Evolutionary conservation across 2,329 filamentous ascomycete species (phyloP).

Genomic region (Penicillium psychrosexuale): DNA sequence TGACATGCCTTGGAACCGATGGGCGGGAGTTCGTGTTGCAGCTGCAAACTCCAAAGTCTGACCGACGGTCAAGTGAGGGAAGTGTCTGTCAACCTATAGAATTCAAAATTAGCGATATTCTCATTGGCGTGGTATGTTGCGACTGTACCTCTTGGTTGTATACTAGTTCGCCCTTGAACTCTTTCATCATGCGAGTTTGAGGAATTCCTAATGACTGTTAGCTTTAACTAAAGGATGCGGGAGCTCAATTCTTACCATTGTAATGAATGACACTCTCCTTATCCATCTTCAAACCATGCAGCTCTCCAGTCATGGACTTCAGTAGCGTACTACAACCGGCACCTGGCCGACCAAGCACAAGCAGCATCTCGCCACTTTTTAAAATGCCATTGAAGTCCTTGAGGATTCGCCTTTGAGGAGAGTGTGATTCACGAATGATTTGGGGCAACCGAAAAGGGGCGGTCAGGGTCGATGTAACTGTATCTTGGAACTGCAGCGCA

Average conservation of each 20-base stretch:
- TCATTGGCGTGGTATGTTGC: not conserved
- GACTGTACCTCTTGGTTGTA: slow-evolving; percentile 46
- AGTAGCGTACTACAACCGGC: slow-evolving; percentile 70
- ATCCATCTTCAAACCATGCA: slow-evolving; percentile 71
- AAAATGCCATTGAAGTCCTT: slow-evolving; percentile 59
- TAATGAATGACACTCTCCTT: slow-evolving; percentile 72
- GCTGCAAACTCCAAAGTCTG: slow-evolving; percentile 76
- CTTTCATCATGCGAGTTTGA: slow-evolving; percentile 30
- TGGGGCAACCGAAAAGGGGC: slow-evolving; percentile 20
- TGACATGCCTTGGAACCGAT: slow-evolving; percentile 27
- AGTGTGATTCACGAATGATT: slow-evolving; percentile 13
- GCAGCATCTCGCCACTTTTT: slow-evolving; percentile 50
- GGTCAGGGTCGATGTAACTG: slow-evolving; percentile 19
- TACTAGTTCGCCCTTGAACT: slow-evolving; percentile 39
- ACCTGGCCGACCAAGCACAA: slow-evolving; percentile 50
- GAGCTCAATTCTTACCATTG: slow-evolving; percentile 53
- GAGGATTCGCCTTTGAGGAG: slow-evolving; percentile 49
- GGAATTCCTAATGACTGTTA: slow-evolving; percentile 18
- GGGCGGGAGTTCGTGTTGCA: slow-evolving; percentile 53
- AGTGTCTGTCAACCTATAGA: slow-evolving; percentile 72
- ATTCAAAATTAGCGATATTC: not conserved
- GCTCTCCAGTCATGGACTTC: slow-evolving; percentile 77
- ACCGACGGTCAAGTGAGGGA: slow-evolving; percentile 63
- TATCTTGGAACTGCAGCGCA: slow-evolving; percentile 26
- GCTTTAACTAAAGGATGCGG: not conserved